Evolutionary conservation across 23 red algal species (phyloP).

Genomic region (Chondrus crispus): DNA sequence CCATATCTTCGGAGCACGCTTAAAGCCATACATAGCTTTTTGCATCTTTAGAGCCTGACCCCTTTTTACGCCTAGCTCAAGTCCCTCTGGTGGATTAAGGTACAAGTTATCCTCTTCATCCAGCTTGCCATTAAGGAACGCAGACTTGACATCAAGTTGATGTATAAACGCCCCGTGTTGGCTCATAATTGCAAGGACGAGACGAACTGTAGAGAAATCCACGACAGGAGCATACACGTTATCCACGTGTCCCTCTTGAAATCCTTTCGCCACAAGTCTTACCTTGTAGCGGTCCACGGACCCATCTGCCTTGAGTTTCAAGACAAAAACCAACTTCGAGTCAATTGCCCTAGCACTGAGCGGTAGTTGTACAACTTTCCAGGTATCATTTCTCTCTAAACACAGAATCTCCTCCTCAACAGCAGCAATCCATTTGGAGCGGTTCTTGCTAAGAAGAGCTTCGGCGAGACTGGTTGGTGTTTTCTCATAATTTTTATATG

Average conservation of each 20-base stretch:
- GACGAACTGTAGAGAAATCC: not conserved
- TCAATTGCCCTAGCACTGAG: not conserved
- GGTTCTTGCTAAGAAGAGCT: too few relatives aligned
- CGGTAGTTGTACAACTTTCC: not conserved
- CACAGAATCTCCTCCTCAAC: not conserved
- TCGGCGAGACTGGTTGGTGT: too few relatives aligned
- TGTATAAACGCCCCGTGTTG: not conserved
- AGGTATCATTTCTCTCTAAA: not conserved
- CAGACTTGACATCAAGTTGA: not conserved
- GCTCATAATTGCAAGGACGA: not conserved
- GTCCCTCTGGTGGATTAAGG: not conserved
- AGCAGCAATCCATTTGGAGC: too few relatives aligned
- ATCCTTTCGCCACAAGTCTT: slow-evolving; percentile 6
- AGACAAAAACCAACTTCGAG: not conserved
- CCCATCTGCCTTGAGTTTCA: not conserved
- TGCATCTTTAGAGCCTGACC: not conserved
- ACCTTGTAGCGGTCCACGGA: not conserved
- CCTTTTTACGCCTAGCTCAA: not conserved
- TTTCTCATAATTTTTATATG: too few relatives aligned
- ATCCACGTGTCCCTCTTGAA: not conserved
- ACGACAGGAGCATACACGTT: not conserved
- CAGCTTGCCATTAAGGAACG: not conserved
- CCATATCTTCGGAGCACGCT: not conserved
- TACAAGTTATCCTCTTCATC: not conserved
- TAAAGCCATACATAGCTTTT: not conserved